Base-by-base conservation (phyloP, 2,329 filamentous ascomycete species). In the Neocatenulostroma microsporum region DNA sequence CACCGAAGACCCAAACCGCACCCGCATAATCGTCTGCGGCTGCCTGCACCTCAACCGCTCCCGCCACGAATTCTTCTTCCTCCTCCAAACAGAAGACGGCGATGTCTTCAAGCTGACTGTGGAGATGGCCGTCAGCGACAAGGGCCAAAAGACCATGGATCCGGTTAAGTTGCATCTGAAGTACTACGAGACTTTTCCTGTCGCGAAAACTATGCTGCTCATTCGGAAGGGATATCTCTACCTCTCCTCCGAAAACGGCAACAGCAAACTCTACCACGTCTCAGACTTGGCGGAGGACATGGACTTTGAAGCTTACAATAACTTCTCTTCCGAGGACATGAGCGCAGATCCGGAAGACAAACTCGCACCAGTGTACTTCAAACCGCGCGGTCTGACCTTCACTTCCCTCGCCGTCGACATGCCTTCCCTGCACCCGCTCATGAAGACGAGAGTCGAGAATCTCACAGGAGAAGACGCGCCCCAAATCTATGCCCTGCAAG, bases 31-130 rank as follows among this genome's bases (percentile, higher is more conserved):
- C 41, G 80, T 89, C 2, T 76, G 84, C 3, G 91, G 91, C 33
- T 87, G 94, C n/a, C 89, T 96, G 79, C 91, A 98, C 66, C 94
- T 93, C 61, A 80, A 95, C 58, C 89, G 91, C 53, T 87, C 87
- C 19, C 47, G 48, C 33, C 48, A 53, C 27, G 87, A 88, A 2
- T 98, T 98, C 66, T 99, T 98, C 69, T 94, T 96, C 59, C 74
- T 99, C 3, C 67, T 98, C 1, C 91, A 99, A 59, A 87, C 84
- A 1, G 91, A 98, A 40, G 93, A 98, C 58, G 91, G 91, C n/a
- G 93, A 98, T 60, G 70, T 98, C 5, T 96, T 98, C 73, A 96
- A 96, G 60, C 75, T 96, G 33, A 95, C 82, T 1, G 79, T 98
- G 42, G 87, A 95, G 46, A 89, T 95, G 79, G 73, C 80, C 8